These are phyloP conservation scores for Cyberlindnera bimundalis DNA, from an alignment of 805 yeast species.

Conservation along the genomic window DNA sequence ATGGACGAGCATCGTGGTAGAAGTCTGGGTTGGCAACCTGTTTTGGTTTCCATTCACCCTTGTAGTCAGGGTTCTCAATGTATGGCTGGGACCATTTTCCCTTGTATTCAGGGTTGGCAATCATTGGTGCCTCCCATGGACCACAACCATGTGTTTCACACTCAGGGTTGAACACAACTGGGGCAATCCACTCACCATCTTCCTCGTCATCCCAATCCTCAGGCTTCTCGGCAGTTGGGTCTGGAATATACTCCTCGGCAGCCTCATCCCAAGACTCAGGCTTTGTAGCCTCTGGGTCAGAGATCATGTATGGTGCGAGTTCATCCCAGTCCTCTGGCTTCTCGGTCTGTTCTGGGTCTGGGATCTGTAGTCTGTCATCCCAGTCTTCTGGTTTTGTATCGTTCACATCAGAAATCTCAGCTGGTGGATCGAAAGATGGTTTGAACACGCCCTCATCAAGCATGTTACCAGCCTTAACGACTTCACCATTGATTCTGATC, in stretches of 20 bases:
- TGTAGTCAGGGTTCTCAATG: conserved; percentile 69
- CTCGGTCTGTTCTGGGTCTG: conserved; percentile 58
- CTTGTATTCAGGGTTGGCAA: conserved; percentile 65
- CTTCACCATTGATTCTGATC: conserved; percentile 78
- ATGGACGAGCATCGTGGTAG: conserved; percentile 54
- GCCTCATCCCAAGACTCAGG: conserved; percentile 83
- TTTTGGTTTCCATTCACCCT: conserved; percentile 76
- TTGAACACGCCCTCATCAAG: conserved; percentile 49
- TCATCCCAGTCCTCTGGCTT: conserved; percentile 91
- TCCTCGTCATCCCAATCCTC: conserved; percentile 86
- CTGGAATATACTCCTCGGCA: conserved; percentile 53
- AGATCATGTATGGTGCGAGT: conserved; percentile 55
- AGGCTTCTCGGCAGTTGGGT: conserved; percentile 67
- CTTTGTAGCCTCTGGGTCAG: conserved; percentile 61
- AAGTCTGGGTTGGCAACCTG: conserved; percentile 66
- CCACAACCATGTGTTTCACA: conserved; percentile 79
- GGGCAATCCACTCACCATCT: conserved; percentile 83
- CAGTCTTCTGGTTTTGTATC: conserved; percentile 75
- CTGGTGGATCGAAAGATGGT: conserved; percentile 71
- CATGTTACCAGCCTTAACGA: conserved; percentile 66
- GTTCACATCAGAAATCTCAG: conserved; percentile 50
- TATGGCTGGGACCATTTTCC: conserved; percentile 78
- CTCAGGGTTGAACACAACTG: conserved; percentile 66
- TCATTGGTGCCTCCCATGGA: conserved; percentile 64
- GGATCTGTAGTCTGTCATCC: conserved; percentile 67